A percentile compares a stretch with the other conserved stretches of the same genome.
These are phyloP conservation scores for Gaultheria prostrata DNA, from an alignment of 148 eudicot genomes.

Conservation along the genomic window DNA sequence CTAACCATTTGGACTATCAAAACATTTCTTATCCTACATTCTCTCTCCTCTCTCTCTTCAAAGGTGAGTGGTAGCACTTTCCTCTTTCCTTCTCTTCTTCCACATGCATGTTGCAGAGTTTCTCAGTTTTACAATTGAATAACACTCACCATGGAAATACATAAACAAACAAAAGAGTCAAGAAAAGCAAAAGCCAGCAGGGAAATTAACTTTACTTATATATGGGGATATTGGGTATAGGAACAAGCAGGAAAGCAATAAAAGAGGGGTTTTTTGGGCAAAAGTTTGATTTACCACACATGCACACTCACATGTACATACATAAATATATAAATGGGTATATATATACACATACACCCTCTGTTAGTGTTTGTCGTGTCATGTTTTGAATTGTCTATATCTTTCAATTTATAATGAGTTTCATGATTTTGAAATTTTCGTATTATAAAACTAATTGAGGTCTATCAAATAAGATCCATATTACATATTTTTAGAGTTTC, in stretches of 20 bases:
- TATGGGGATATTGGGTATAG: slow-evolving; percentile 23
- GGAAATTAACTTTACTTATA: slow-evolving; percentile 27
- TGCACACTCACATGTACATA: not conserved
- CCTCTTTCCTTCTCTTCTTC: slow-evolving; percentile 14
- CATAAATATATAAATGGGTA: not conserved
- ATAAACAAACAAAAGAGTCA: slow-evolving; percentile 17
- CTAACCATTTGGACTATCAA: slow-evolving; percentile 26
- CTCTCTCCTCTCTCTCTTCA: slow-evolving; percentile 13
- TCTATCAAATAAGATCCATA: no score
- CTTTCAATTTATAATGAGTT: no score
- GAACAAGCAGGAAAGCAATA: slow-evolving; percentile 14
- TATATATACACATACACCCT: not conserved
- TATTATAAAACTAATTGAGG: no score
- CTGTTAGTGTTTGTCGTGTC: no score
- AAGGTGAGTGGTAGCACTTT: slow-evolving; percentile 16
- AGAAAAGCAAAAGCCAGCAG: slow-evolving; percentile 30
- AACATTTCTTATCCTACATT: slow-evolving; percentile 18
- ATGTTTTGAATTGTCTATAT: no score
- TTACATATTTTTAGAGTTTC: no score
- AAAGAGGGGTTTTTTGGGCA: slow-evolving; percentile 25
- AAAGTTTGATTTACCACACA: not conserved
- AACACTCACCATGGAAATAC: slow-evolving; percentile 12
- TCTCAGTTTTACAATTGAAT: slow-evolving; percentile 19
- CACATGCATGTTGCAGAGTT: slow-evolving; percentile 16
- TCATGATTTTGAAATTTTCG: no score